Base-by-base conservation (phyloP, 164 flowering plant species). In the Magnolia kwangsiensis region DNA sequence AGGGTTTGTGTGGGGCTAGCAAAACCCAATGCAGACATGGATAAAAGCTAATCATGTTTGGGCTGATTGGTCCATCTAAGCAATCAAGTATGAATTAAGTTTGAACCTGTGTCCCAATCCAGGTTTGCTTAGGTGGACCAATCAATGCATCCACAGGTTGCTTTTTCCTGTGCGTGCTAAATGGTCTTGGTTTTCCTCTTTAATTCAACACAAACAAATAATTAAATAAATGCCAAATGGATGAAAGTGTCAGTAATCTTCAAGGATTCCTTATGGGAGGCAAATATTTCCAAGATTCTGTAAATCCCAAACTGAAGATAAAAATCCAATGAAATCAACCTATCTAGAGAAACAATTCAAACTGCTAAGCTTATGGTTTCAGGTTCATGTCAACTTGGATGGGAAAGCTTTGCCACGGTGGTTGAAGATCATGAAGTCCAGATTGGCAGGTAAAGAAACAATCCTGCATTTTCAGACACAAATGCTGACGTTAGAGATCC, bases 401-500 rank as follows among this genome's bases (percentile, higher is more conserved):
- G 14, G 88, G 86, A 73, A 88, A 23, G 81, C 85, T 87, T 78
- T 91, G 73, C 93, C 96, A 3, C 98, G 91, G 81, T 96, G 99
- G 78, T 96, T 92, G 86, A 96, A 96, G 76, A 91, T 90, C 96
- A 96, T 94, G 86, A 90, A 96, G 81, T 94, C 98, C 75, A 89
- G 79, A 82, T 96, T 92, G 67, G 78, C 89, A 14, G 98, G 89
- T 67, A 96, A 84, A 58, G 91, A 87, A 74, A 92, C 98, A 1
- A 88, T 85, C 94, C 99, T 96, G 98, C 88, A 85, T 67, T 75
- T 19, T 21, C 24, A 73, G n/a, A 81, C 51, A 70, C 16, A 70
- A 16, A 49, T 3, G 10, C 72, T 24, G 11, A 16, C 16, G 1
- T 23, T 18, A 24, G 55, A 37, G 9, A 50, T 21, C 72, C 50